Conservation (phyloP, 345 rosid species). For the Excoecaria agallocha region DNA sequence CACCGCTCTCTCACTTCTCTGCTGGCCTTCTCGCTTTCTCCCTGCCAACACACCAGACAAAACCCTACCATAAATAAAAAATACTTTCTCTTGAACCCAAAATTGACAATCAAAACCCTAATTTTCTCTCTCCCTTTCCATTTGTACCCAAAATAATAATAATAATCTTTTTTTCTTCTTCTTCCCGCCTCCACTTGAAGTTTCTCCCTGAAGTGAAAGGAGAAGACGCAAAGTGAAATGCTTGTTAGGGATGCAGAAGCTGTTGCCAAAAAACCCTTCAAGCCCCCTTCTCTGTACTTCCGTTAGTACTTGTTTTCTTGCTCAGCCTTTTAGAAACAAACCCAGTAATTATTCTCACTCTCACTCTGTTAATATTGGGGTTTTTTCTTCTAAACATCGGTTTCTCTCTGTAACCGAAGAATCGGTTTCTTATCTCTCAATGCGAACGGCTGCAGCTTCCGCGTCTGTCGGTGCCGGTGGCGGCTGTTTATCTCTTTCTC, state of each 20-base stretch:
- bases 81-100: slow-evolving; percentile 1
- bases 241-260: slow-evolving; percentile 23
- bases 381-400: not conserved
- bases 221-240: slow-evolving; percentile 12
- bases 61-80: not conserved
- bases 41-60: not conserved
- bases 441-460: slow-evolving; percentile 9
- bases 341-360: not conserved
- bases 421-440: slow-evolving; percentile 9
- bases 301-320: not conserved
- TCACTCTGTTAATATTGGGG: not conserved
- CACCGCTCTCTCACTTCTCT: not conserved
- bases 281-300: slow-evolving; percentile 13
- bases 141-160: not conserved
- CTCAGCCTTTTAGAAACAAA: not conserved
- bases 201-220: not conserved
- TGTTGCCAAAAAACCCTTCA: slow-evolving; percentile 15
- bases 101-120: not conserved
- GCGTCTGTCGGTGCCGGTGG: not conserved
- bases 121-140: not conserved
- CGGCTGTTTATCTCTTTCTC: not conserved
- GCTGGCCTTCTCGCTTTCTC: not conserved
- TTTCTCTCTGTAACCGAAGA: not conserved
- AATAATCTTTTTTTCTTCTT: too few species aligned
- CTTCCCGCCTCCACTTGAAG: not conserved